Percentiles rank a stretch among this genome's conserved stretches.
Conservation (phyloP, 1,284 basidiomycete genomes). For the Porogramme epimiltina region DNA sequence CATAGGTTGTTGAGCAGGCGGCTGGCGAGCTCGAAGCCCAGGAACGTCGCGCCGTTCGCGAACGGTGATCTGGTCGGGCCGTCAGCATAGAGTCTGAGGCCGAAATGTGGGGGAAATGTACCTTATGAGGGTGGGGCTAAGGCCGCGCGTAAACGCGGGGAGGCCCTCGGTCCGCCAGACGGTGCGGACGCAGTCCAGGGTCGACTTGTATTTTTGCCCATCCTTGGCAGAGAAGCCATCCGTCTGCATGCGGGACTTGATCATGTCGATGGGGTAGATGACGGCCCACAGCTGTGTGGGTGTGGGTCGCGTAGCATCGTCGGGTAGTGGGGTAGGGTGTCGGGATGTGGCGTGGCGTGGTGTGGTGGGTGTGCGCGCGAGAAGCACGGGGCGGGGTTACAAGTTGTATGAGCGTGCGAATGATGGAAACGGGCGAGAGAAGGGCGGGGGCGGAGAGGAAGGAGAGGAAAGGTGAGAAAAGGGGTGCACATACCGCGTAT, state of each 20-base stretch:
- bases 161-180: conserved; percentile 84
- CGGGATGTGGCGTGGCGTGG: too few species aligned
- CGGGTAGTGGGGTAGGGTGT: too few species aligned
- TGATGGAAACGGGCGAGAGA: too few species aligned
- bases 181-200: conserved; percentile 80
- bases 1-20: conserved; percentile 52
- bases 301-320: too few species aligned
- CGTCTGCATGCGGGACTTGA: conserved; percentile 95
- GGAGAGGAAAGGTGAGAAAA: conserved; percentile 1
- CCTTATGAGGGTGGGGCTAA: conserved; percentile 91
- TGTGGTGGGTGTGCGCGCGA: not conserved
- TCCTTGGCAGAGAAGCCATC: conserved; percentile 79
- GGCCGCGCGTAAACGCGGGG: conserved; percentile 86
- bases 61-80: conserved; percentile 67
- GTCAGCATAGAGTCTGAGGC: not conserved
- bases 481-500: conserved; percentile 63
- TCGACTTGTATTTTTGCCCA: conserved; percentile 81
- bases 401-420: conserved; percentile 1
- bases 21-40: conserved; percentile 89
- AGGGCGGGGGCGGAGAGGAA: not conserved
- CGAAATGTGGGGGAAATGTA: conserved; percentile 36
- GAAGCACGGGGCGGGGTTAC: not conserved
- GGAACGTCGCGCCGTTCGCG: conserved; percentile 92
- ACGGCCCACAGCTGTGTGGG: conserved; percentile 71
- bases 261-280: conserved; percentile 93